Percentiles rank a stretch among this genome's conserved stretches.
Evolutionary conservation across 2,329 filamentous ascomycete species (phyloP).

Genomic region (Moelleriella libera): DNA sequence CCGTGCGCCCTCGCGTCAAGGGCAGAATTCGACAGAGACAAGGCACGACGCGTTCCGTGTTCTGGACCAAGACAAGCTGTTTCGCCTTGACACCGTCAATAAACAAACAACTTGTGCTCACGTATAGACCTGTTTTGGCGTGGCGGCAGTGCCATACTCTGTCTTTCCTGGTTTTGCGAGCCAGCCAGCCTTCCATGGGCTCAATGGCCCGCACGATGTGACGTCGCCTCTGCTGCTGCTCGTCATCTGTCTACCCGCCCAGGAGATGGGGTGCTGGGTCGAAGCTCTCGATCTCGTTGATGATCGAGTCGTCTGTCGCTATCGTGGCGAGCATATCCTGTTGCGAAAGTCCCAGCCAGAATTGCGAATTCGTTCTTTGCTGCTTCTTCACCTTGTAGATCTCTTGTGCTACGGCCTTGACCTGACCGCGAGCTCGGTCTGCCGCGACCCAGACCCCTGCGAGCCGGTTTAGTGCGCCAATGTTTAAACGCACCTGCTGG

Average conservation of each 20-base stretch:
- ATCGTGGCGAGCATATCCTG: slow-evolving; percentile 41
- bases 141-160: no score
- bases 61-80: no score
- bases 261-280: slow-evolving; percentile 9
- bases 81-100: no score
- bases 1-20: no score
- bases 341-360: slow-evolving; percentile 40
- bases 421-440: slow-evolving; percentile 53
- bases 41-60: no score
- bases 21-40: no score
- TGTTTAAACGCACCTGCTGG: slow-evolving; percentile 66
- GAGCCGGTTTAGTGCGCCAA: slow-evolving; percentile 57
- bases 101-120: no score
- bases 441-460: slow-evolving; percentile 62
- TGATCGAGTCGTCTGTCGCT: slow-evolving; percentile 43
- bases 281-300: slow-evolving; percentile 37
- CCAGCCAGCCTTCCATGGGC: no score
- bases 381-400: slow-evolving; percentile 49
- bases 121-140: no score
- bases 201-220: no score
- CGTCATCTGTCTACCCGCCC: slow-evolving; percentile 2
- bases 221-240: no score
- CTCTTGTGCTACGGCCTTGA: slow-evolving; percentile 66
- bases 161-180: no score
- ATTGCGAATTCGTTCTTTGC: slow-evolving; percentile 34